phyloP scores from a whole-genome alignment of 2,329 filamentous ascomycete genomes.

The Pseudogymnoascus sp. region DNA sequence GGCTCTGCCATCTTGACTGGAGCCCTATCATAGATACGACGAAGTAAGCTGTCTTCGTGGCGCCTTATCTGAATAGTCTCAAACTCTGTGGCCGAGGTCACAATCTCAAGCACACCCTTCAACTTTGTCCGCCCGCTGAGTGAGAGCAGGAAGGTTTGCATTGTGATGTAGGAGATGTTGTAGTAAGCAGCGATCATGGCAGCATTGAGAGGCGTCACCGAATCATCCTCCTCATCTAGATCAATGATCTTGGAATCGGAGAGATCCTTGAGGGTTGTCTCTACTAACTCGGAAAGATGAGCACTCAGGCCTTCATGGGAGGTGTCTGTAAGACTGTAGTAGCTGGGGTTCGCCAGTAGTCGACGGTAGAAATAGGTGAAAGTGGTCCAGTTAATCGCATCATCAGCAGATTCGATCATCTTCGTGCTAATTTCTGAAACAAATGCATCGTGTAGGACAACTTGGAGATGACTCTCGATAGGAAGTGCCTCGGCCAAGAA shows the following conservation, averaged over 20 bases:
- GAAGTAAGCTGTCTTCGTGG: constrained; percentile 80
- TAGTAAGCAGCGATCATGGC: constrained; percentile 99
- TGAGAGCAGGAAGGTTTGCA: constrained; percentile 96
- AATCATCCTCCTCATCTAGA: constrained; percentile 87
- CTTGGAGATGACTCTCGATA: constrained; percentile 87
- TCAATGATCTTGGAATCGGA: constrained; percentile 92
- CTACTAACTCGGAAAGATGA: constrained; percentile 88
- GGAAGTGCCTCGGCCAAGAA: constrained; percentile 94
- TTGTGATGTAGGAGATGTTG: constrained; percentile 98
- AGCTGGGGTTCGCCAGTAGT: constrained; percentile 89
- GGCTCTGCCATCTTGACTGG: constrained; percentile 91
- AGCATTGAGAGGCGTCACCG: constrained; percentile 80
- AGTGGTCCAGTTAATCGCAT: constrained; percentile 96
- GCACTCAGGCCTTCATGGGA: constrained; percentile 90
- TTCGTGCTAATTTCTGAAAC: constrained; percentile 95
- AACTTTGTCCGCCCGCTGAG: constrained; percentile 83
- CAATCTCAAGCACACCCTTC: constrained; percentile 93
- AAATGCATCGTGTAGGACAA: constrained; percentile 89
- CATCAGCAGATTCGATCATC: constrained; percentile 89
- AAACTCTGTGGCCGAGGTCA: constrained; percentile 94
- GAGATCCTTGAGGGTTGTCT: constrained; percentile 83
- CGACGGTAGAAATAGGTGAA: constrained; percentile 98
- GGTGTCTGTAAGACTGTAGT: constrained; percentile 81
- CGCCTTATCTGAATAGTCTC: constrained; percentile 89
- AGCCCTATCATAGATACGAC: constrained; percentile 86